Evolutionary conservation across 805 yeast genomes (phyloP), one percentile per base, ranked within the genome.

Genomic region (Wickerhamomyces alni): DNA sequence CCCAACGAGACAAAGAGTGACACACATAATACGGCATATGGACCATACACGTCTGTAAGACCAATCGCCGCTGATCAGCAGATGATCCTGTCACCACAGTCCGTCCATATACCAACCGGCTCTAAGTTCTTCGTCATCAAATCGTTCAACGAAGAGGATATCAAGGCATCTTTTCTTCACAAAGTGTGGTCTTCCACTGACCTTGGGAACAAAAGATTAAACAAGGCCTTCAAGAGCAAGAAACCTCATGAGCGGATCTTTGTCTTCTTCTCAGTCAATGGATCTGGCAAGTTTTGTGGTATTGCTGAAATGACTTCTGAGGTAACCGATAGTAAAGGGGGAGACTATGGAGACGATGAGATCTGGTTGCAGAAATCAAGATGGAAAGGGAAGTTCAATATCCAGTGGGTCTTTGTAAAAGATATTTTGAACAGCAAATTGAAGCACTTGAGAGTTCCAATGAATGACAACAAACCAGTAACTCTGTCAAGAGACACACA

Each of bases 401-500:
- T 79, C 6, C 68, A 69, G 37, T 78, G 84, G 82, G 46, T 71
- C 11, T 48, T 65, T 19, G 62, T 72, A 8, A 71, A 72, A 47
- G 77, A 77, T 44, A 63, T 78, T 6, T 72, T 74, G 32, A 76
- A 77, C 48, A 62, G 58, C 30, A 51, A 51, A 37, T 66, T 79
- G 38, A 70, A 69, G 41, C 70, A 67, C 42, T 60, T 77, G 38
- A 56, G 60, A 38, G 62, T 73, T 7, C 65, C 70, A 4, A 48
- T 61, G 21, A 74, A 75, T 48, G 77, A 70, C 21, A 60, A 61
- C 48, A 65, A 64, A 50, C 73, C 80, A 1, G 76, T 79, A 1
- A 72, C 81, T 1, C 68, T 71, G 46, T 76, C 82, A 16, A 68
- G 83, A 47, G 84, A 79, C 48, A 74, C 82, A 0, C 82, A 77